Percentiles rank a stretch among this genome's conserved stretches.
These are phyloP conservation scores for Incumbomyces delicatus DNA, from an alignment of 2,329 filamentous ascomycete genomes.

Conservation along the genomic window DNA sequence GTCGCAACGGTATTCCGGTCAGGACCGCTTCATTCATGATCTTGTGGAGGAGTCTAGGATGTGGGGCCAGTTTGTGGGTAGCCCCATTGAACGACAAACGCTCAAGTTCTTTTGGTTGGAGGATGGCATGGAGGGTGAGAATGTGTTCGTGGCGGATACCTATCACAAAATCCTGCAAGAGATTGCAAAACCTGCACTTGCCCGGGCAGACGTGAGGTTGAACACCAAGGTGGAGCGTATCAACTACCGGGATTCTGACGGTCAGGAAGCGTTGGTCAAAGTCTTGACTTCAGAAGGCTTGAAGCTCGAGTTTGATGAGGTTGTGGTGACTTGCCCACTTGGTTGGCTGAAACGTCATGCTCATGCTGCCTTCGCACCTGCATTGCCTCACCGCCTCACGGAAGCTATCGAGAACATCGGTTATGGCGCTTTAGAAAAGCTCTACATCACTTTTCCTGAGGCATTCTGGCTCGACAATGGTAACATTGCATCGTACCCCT, in stretches of 20 bases:
- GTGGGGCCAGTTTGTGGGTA: conserved; percentile 57
- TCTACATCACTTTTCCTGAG: conserved; percentile 58
- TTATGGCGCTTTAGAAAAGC: conserved; percentile 38
- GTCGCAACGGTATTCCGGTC: conserved; percentile 28
- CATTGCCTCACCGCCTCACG: conserved; percentile 32
- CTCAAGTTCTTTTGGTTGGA: conserved; percentile 57
- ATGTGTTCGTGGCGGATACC: conserved; percentile 53
- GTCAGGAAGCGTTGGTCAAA: conserved; percentile 32
- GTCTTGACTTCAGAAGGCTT: conserved; percentile 31
- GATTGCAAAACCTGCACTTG: conserved; percentile 39
- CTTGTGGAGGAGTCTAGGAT: conserved; percentile 46
- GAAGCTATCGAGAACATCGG: conserved; percentile 40
- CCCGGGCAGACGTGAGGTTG: conserved; percentile 41
- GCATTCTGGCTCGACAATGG: conserved; percentile 59
- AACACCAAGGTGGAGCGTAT: conserved; percentile 35
- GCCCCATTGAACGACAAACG: conserved; percentile 49
- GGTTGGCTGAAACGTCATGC: conserved; percentile 44
- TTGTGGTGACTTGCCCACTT: conserved; percentile 43
- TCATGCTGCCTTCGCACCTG: conserved; percentile 34
- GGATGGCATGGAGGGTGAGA: conserved; percentile 56
- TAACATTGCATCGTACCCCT: conserved; percentile 38
- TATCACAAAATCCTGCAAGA: conserved; percentile 48
- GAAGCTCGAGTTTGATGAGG: conserved; percentile 38
- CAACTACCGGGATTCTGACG: conserved; percentile 20
- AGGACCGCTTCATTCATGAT: conserved; percentile 32